These are phyloP conservation scores for Nitzschia inconspicua DNA, from an alignment of 108 stramenopile genomes.

Conservation along the genomic window DNA sequence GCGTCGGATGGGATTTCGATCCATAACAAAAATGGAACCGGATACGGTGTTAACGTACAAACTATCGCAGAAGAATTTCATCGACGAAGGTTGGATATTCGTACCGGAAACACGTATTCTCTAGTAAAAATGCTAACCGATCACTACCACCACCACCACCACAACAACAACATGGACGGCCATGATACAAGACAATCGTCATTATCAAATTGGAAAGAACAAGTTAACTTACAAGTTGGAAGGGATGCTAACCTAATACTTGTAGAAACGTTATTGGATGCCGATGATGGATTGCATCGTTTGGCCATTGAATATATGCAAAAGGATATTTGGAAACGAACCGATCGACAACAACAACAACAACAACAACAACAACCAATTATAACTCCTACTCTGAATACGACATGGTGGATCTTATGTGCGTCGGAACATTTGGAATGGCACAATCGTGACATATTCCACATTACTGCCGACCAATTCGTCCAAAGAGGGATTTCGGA, in stretches of 20 bases:
- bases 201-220: no score
- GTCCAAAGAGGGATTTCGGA: not conserved
- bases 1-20: no score
- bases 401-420: conserved; percentile 72
- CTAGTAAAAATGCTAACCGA: conserved; percentile 9
- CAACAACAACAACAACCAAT: conserved; percentile 1
- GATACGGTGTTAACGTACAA: no score
- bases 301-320: conserved; percentile 48
- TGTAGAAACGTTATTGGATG: conserved; percentile 64
- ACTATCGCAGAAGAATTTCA: conserved; percentile 38
- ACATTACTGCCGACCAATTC: not conserved
- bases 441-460: conserved; percentile 21
- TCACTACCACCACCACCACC: not conserved
- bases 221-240: no score
- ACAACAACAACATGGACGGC: not conserved
- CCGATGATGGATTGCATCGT: conserved; percentile 55
- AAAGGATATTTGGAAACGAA: conserved; percentile 19
- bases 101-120: not conserved
- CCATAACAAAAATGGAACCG: no score
- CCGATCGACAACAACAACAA: not conserved
- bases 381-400: no score
- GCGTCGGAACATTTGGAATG: conserved; percentile 29
- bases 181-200: conserved; percentile 13
- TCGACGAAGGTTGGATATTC: conserved; percentile 6
- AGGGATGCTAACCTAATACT: conserved; percentile 25